phyloP scores from a whole-genome alignment of 148 eudicot species.

The Hydrangea macrophylla region DNA sequence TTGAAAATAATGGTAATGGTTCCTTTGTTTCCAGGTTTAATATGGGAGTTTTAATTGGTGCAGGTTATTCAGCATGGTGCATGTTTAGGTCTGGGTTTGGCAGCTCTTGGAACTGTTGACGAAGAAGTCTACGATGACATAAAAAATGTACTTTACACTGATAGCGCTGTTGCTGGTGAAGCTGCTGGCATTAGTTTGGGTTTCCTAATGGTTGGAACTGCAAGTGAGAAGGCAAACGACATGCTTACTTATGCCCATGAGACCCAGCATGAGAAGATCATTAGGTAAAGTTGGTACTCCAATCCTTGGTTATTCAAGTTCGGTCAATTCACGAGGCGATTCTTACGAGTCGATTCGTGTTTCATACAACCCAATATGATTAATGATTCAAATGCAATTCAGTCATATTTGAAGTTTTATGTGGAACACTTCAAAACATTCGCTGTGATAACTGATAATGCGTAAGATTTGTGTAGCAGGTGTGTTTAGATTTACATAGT shows the following conservation, averaged over 20 bases:
- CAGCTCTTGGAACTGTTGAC: constrained; percentile 96
- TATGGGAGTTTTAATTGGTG: constrained; percentile 20
- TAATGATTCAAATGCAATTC: too few species aligned
- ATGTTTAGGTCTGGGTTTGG: constrained; percentile 90
- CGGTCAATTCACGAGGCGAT: too few species aligned
- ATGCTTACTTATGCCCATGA: constrained; percentile 99
- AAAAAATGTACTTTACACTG: constrained; percentile 83
- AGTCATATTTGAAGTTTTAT: too few species aligned
- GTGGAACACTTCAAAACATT: too few species aligned
- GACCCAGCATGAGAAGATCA: constrained; percentile 97
- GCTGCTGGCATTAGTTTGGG: constrained; percentile 99
- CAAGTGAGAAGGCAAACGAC: constrained; percentile 94
- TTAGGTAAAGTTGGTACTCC: constrained; percentile 58
- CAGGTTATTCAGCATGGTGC: constrained; percentile 99
- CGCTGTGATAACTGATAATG: too few species aligned
- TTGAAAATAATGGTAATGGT: too few species aligned
- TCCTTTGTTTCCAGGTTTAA: too few species aligned
- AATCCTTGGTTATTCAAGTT: too few species aligned
- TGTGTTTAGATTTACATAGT: too few species aligned
- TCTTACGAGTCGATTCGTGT: too few species aligned
- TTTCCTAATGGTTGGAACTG: constrained; percentile 94
- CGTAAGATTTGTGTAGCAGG: neutral
- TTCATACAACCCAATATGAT: too few species aligned
- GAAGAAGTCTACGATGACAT: constrained; percentile 87
- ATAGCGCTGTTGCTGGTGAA: constrained; percentile 99